Percentiles rank a stretch among this genome's conserved stretches.
Conservation (phyloP, 2,329 filamentous ascomycete species). For the Boeremia exigua region DNA sequence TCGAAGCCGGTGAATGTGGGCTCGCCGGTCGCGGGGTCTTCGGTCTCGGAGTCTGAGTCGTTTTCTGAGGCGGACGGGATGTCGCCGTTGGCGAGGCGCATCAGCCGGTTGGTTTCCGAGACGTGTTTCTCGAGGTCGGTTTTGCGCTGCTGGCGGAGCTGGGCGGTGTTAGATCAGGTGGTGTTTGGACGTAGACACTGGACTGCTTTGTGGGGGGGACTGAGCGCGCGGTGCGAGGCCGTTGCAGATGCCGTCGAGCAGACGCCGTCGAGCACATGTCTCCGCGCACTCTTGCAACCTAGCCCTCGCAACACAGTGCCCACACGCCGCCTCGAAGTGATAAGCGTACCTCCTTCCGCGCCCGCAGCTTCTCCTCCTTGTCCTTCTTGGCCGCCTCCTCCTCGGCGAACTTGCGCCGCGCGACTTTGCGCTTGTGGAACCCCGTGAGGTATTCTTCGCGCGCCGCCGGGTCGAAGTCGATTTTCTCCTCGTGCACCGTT, state of each 20-base stretch:
- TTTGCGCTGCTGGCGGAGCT: slow-evolving; percentile 85
- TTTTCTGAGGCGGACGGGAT: background rate
- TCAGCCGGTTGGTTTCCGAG: slow-evolving; percentile 72
- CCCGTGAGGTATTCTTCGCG: slow-evolving; percentile 90
- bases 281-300: background rate
- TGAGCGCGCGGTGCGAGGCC: too few species aligned
- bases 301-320: too few species aligned
- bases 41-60: slow-evolving; percentile 47
- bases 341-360: slow-evolving; percentile 73
- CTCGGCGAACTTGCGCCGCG: slow-evolving; percentile 83
- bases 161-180: too few species aligned
- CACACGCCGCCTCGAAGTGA: too few species aligned
- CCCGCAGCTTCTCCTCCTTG: slow-evolving; percentile 74
- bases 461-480: slow-evolving; percentile 81
- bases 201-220: too few species aligned
- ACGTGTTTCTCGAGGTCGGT: slow-evolving; percentile 84
- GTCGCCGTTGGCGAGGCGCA: slow-evolving; percentile 65
- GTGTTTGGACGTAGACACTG: too few species aligned
- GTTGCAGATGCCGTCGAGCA: too few species aligned
- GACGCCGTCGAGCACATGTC: too few species aligned
- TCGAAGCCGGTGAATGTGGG: slow-evolving; percentile 40
- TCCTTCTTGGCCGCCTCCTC: slow-evolving; percentile 79
- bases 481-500: slow-evolving; percentile 74
- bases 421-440: slow-evolving; percentile 94
- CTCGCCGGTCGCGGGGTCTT: slow-evolving; percentile 42